A percentile compares a stretch with the other conserved stretches of the same genome.
Conservation (phyloP, 345 rosid genomes). For the Jatropha curcas region DNA sequence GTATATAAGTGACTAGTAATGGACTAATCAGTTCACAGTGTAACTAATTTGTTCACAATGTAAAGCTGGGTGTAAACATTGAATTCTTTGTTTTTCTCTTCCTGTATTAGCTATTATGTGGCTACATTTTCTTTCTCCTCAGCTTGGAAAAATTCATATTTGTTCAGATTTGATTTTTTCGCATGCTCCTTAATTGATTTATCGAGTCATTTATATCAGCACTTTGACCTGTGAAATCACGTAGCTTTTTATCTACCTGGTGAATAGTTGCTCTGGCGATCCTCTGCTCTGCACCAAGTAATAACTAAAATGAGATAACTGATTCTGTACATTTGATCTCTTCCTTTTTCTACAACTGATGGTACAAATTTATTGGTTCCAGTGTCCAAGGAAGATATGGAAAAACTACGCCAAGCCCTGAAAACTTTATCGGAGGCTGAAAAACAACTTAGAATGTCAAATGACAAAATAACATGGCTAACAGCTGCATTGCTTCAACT, state of each 20-base stretch:
- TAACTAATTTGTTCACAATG: not conserved
- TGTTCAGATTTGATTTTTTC: not conserved
- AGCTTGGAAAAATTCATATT: not conserved
- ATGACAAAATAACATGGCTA: constrained; percentile 92
- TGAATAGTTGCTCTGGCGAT: not conserved
- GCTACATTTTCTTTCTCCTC: not conserved
- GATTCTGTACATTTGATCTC: not conserved
- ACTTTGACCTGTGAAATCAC: not conserved
- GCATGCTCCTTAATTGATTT: not conserved
- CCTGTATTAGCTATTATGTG: not conserved
- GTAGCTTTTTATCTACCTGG: not conserved
- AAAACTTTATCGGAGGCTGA: constrained; percentile 96
- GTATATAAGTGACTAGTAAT: not conserved
- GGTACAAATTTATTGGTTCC: constrained; percentile 24
- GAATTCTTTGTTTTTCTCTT: not conserved
- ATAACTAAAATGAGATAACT: not conserved
- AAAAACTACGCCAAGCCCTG: constrained; percentile 85
- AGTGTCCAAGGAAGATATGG: constrained; percentile 97
- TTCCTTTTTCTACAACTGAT: constrained; percentile 18
- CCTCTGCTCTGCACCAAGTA: not conserved
- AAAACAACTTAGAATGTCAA: constrained; percentile 88
- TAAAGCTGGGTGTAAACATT: not conserved
- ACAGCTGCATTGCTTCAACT: constrained; percentile 97
- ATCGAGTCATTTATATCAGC: not conserved
- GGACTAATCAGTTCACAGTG: constrained; percentile 4